phyloP scores from a whole-genome alignment of 306 rosid genomes.

The Prunus padus region DNA sequence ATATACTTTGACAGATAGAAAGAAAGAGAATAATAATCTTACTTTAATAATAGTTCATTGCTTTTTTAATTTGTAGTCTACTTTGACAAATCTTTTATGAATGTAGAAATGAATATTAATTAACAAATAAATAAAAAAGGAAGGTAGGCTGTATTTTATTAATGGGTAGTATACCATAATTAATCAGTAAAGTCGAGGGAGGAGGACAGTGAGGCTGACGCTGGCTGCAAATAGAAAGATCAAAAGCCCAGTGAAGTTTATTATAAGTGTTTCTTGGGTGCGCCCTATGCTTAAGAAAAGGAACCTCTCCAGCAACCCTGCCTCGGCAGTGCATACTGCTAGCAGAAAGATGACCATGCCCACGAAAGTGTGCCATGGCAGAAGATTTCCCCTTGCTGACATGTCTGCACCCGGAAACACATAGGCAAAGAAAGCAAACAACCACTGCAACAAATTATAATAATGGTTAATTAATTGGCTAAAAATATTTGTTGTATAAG shows the following conservation, averaged over 20 bases:
- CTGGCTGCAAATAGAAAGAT: slow-evolving; percentile 48
- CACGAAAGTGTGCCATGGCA: slow-evolving; percentile 68
- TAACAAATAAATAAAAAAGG: not conserved
- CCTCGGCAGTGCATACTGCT: slow-evolving; percentile 49
- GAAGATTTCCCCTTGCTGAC: slow-evolving; percentile 35
- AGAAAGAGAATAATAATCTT: not conserved
- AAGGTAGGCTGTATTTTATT: no score
- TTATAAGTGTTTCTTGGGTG: slow-evolving; percentile 37
- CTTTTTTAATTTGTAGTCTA: not conserved
- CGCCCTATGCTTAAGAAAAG: not conserved
- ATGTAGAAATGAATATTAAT: not conserved
- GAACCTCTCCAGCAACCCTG: slow-evolving; percentile 43
- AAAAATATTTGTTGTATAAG: no score
- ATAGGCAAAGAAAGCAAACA: slow-evolving; percentile 43
- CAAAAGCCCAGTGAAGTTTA: slow-evolving; percentile 67
- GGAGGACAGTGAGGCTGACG: slow-evolving; percentile 53
- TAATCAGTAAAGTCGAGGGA: slow-evolving; percentile 35
- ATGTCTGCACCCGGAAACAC: slow-evolving; percentile 54
- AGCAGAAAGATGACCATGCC: slow-evolving; percentile 53
- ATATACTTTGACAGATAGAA: not conserved
- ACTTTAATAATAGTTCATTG: not conserved
- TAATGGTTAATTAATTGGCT: no score
- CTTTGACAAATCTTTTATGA: not conserved
- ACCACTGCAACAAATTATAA: slow-evolving; percentile 36
- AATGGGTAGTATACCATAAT: no score